Conservation (phyloP, 305 asterid genomes). For the Solanum hybrid region DNA sequence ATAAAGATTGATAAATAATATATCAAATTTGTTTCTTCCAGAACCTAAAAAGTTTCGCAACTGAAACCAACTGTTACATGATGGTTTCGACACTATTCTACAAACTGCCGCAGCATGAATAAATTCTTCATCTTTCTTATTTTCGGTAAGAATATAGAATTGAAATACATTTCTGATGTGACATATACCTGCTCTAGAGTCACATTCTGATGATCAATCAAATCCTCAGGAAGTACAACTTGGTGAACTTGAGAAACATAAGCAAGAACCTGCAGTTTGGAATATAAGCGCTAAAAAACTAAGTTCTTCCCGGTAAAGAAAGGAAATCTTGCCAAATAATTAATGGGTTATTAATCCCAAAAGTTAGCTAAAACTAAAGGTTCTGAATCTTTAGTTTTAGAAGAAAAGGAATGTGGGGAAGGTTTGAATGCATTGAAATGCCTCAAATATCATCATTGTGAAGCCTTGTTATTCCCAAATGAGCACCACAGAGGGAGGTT, state of each 20-base stretch:
- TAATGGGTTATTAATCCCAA: not conserved
- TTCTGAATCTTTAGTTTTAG: not conserved
- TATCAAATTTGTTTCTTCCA: not conserved
- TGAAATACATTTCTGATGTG: not conserved
- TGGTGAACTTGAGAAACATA: conserved; percentile 93
- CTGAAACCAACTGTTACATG: not conserved
- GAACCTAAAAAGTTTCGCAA: not conserved
- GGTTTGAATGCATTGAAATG: not conserved
- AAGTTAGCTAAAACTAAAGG: not conserved
- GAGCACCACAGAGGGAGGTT: not conserved
- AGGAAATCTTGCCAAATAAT: not conserved
- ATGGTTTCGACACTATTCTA: not conserved
- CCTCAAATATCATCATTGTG: not conserved
- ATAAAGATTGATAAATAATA: not conserved
- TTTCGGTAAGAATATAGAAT: not conserved
- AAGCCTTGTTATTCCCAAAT: not conserved
- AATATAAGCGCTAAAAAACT: not conserved
- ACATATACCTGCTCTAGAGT: conserved; percentile 61
- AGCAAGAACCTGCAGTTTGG: conserved; percentile 68
- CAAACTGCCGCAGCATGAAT: not conserved
- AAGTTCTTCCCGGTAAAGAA: not conserved
- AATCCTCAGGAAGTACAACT: conserved; percentile 71
- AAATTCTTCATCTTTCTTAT: not conserved
- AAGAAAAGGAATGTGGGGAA: not conserved
- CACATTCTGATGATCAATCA: conserved; percentile 59